phyloP scores from a whole-genome alignment of 2,329 filamentous ascomycete genomes.

The Nemania serpens region DNA sequence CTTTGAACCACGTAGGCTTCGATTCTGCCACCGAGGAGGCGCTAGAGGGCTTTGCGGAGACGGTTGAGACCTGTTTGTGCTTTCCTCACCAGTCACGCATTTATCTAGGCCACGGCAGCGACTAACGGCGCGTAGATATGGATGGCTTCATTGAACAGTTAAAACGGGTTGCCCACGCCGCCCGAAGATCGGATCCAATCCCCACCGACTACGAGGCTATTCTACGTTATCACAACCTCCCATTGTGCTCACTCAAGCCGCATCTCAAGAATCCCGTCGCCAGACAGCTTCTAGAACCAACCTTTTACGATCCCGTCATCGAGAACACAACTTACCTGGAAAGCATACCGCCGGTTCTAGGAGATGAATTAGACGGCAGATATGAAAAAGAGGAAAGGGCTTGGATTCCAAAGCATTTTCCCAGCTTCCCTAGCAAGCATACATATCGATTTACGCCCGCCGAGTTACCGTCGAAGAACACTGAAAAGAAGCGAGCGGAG shows the following conservation, averaged over 20 bases:
- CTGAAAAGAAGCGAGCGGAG: constrained; percentile 63
- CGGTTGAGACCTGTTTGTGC: constrained; percentile 62
- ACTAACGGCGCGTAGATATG: constrained; percentile 49
- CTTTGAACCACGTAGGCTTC: constrained; percentile 63
- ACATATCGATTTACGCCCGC: constrained; percentile 66
- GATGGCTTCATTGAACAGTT: constrained; percentile 54
- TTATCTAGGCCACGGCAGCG: neutral
- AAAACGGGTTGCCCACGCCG: constrained; percentile 51
- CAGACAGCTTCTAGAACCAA: constrained; percentile 45
- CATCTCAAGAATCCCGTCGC: constrained; percentile 61
- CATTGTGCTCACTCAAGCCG: constrained; percentile 56
- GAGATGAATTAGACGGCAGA: constrained; percentile 62
- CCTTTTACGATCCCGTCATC: constrained; percentile 46
- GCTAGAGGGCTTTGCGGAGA: constrained; percentile 60
- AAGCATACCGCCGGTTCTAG: constrained; percentile 51
- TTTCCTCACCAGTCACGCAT: neutral
- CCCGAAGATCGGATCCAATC: constrained; percentile 58
- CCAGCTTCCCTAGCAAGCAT: constrained; percentile 66
- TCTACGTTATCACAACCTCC: constrained; percentile 57
- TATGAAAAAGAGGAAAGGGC: constrained; percentile 58
- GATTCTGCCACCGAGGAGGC: constrained; percentile 58
- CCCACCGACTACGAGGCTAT: constrained; percentile 63
- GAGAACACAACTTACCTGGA: constrained; percentile 47
- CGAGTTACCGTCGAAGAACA: constrained; percentile 44
- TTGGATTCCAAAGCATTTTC: constrained; percentile 64